Percentiles rank a stretch among this genome's conserved stretches.
These are phyloP conservation scores for Yueomyces sinensis DNA, from an alignment of 805 yeast species.

Conservation along the genomic window DNA sequence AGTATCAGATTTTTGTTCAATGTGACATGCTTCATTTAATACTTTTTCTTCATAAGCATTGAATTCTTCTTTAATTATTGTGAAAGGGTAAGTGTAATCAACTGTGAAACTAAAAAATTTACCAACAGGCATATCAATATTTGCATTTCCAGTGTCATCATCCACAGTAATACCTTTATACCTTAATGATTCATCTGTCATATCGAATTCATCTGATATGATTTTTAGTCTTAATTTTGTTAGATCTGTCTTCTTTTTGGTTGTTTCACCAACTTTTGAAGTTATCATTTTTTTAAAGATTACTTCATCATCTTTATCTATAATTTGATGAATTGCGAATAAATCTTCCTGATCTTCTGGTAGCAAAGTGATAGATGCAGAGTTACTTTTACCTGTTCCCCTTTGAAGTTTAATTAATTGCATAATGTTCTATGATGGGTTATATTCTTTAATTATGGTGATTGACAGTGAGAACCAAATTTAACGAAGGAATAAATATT, in stretches of 20 bases:
- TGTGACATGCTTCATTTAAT: slow-evolving; percentile 54
- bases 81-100: slow-evolving; percentile 54
- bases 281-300: slow-evolving; percentile 49
- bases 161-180: slow-evolving; percentile 58
- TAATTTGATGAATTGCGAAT: slow-evolving; percentile 74
- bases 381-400: slow-evolving; percentile 8
- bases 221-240: slow-evolving; percentile 48
- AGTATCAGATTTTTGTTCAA: slow-evolving; percentile 74
- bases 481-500: no score
- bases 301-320: slow-evolving; percentile 65
- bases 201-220: slow-evolving; percentile 63
- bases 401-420: slow-evolving; percentile 8
- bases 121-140: slow-evolving; percentile 69
- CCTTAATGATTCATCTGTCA: slow-evolving; percentile 64
- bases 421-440: no score
- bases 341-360: slow-evolving; percentile 89
- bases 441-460: no score
- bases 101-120: slow-evolving; percentile 82
- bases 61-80: slow-evolving; percentile 65
- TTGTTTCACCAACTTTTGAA: slow-evolving; percentile 57
- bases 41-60: slow-evolving; percentile 56
- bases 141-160: slow-evolving; percentile 31
- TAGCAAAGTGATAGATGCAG: slow-evolving; percentile 35
- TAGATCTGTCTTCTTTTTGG: slow-evolving; percentile 42
- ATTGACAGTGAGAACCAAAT: no score